phyloP scores from a whole-genome alignment of 2,329 filamentous ascomycete genomes.

The Monosporascus ibericus region DNA sequence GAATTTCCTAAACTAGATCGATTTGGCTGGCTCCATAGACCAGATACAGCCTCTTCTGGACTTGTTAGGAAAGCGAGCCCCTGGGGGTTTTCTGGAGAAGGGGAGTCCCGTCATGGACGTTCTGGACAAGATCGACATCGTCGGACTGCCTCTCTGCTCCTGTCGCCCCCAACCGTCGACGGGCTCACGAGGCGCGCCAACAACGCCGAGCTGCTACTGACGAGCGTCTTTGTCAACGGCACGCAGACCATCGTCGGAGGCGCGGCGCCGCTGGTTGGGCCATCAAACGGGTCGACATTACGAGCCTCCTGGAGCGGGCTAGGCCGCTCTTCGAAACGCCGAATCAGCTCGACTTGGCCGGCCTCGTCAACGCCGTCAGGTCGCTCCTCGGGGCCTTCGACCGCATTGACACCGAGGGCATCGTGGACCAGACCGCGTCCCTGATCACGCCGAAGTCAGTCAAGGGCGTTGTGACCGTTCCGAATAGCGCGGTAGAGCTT shows the following conservation, averaged over 20 bases:
- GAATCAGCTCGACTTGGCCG: too few relatives aligned
- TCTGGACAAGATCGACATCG: constrained; percentile 25
- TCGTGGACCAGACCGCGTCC: constrained; percentile 30
- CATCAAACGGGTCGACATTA: constrained; percentile 31
- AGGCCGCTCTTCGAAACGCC: too few relatives aligned
- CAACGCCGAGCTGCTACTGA: constrained; percentile 34
- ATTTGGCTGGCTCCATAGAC: constrained; percentile 27
- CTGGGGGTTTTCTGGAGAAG: constrained; percentile 2
- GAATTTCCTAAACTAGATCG: constrained; percentile 27
- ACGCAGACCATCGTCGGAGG: constrained; percentile 32
- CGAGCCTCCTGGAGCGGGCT: constrained; percentile 23
- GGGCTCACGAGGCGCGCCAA: constrained; percentile 29
- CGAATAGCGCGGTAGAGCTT: constrained; percentile 34
- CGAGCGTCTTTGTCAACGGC: constrained; percentile 32
- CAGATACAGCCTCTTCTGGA: constrained; percentile 26
- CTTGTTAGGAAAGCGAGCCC: constrained; percentile 2
- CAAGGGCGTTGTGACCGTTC: constrained; percentile 28
- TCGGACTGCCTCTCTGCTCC: constrained; percentile 27
- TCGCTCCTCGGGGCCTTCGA: constrained; percentile 32
- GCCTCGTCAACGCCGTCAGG: too few relatives aligned
- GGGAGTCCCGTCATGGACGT: constrained; percentile 1
- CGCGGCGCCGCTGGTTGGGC: constrained; percentile 31
- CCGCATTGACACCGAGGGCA: constrained; percentile 31
- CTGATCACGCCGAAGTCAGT: constrained; percentile 34
- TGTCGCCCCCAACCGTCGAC: constrained; percentile 28